Evolutionary conservation across 176 grass and related monocot species (phyloP), one percentile per base, ranked within the genome.

Genomic region (Oryza rufipogon): DNA sequence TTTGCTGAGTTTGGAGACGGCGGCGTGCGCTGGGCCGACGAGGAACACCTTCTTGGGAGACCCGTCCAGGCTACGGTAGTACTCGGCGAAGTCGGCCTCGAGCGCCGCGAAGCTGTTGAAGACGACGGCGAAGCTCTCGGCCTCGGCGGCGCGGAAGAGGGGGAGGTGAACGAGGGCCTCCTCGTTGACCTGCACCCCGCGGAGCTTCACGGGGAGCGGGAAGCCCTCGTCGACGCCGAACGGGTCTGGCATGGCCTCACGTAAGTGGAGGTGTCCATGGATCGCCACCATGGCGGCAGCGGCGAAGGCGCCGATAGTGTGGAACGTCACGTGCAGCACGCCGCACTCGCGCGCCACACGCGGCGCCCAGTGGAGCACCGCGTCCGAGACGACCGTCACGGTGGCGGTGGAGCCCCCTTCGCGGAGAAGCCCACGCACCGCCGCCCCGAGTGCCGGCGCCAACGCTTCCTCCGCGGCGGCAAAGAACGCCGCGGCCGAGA

Each of bases 271-370:
- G 39, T 56, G 16, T 56, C 16, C 3, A 8, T 87, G 77, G 41
- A 81, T 6, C 2, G 51, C 71, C 72, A 88, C 26, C 82, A 91
- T 84, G 36, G 76, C 13, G 14, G 85, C 51, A 19, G 89, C 80
- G 0, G 85, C 71, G 71, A 91, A 91, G 9, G 77, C 81, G 19
- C 85, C 89, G 45, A 91, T 71, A 23, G 86, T 85, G 86, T 91
- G 85, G 81, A 91, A 91, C 15, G 89, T 88, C 0, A 88, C 86
- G 72, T 91, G 86, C 2, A 81, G 85, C 25, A 71, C 81, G 71
- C 86, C 71, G 64, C 82, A 81, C 17, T 75, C 51, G 64, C 81
- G 48, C 9, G 89, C 89, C 17, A 88, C 73, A 34, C 76, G 71
- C 17, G 89, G 70, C 19, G 70, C 75, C 85, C 80, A 91, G 71